Conservation (phyloP, 129 eudicot species). For the Saussurea involucrata region DNA sequence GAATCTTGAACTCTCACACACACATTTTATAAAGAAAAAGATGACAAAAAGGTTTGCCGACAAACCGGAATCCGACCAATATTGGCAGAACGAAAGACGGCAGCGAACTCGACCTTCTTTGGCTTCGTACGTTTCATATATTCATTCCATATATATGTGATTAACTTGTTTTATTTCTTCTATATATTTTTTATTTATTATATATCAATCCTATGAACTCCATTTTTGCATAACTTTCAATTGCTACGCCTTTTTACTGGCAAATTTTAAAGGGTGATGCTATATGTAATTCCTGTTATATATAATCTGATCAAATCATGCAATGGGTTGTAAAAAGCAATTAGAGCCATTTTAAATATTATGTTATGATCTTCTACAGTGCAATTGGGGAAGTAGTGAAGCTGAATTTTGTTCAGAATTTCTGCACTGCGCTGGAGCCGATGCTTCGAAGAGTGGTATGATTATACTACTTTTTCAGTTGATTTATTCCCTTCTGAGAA, state of each 20-base stretch:
- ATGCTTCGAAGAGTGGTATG: constrained; percentile 91
- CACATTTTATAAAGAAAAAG: not conserved
- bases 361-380: constrained; percentile 25
- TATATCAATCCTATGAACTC: not conserved
- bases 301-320: not conserved
- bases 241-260: not conserved
- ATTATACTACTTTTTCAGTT: not conserved
- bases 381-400: constrained; percentile 63
- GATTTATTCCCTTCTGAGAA: not conserved
- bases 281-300: no score
- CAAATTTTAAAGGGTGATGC: no score
- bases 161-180: not conserved
- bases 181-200: no score
- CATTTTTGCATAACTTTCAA: not conserved
- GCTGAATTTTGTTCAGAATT: constrained; percentile 52
- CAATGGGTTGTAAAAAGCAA: no score
- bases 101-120: constrained; percentile 53
- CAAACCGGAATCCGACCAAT: constrained; percentile 20
- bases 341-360: not conserved
- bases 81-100: constrained; percentile 50
- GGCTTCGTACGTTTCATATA: constrained; percentile 58
- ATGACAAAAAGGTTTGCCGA: constrained; percentile 65
- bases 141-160: not conserved
- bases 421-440: constrained; percentile 60
- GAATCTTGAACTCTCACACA: not conserved